Evolutionary conservation across 371 early-diverging fungal genomes (phyloP), one percentile per base, ranked within the genome.

Genomic region (Fennellomyces sp.): DNA sequence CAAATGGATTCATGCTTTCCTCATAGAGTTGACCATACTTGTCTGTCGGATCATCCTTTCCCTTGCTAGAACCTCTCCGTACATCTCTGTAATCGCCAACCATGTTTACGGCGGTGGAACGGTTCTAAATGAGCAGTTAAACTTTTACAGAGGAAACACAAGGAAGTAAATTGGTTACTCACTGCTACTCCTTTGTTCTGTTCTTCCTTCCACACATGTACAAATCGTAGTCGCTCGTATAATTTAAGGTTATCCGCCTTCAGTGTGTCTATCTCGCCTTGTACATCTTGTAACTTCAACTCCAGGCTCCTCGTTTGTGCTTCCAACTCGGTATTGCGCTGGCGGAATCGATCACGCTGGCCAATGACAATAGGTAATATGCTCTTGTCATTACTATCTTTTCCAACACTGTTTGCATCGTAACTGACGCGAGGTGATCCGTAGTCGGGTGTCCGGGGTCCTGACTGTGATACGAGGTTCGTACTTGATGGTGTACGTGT

Each of bases 301-400:
- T 81, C 79, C 17, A 88, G 75, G 15, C 68, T 67, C 13, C 85
- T 83, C 7, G 85, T 63, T 56, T 89, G 85, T 47, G 91, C 91
- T 57, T 94, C 95, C 21, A 95, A 76, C 60, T 95, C 95, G 5
- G 82, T 73, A 64, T 90, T 93, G 21, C 93, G 80, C 55, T 92
- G 91, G 39, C 93, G 75, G 78, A 94, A 96, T 17, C 97, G 79
- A 69, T 96, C 95, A 17, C 97, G 82, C 65, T 96, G 97, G 23
- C 88, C 84, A 10, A 94, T 92, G 15, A 96, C 83, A 56, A 96
- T 94, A 4, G 92, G 90, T 26, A 95, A 65, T 39, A 95, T 88
- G 19, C 87, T 83, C 47, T 79, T 71, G 10, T 82, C 75, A 19
- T 80, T 73, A 28, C 64, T 74, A 15, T 51, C 56, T 3, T 62